phyloP scores from a whole-genome alignment of 2,329 filamentous ascomycete species.

The Aspergillus pseudoglaucus region DNA sequence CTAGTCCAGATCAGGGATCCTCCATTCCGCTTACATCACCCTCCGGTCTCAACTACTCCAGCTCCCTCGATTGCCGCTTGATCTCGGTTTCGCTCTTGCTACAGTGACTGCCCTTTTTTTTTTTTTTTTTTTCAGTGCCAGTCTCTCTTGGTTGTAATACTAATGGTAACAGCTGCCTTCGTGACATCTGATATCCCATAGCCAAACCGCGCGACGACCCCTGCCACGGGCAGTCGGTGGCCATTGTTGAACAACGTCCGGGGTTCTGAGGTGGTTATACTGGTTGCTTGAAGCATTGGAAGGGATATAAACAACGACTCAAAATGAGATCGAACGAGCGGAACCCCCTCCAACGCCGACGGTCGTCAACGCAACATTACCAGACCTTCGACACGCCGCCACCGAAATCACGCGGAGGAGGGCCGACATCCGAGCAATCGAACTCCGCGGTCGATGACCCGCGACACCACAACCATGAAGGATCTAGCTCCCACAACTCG shows the following conservation, averaged over 20 bases:
- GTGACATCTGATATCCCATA: no score
- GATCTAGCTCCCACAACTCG: neutral
- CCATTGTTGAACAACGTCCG: no score
- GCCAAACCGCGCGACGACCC: neutral
- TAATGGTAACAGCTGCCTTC: no score
- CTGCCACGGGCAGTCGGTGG: no score
- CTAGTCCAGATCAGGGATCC: neutral
- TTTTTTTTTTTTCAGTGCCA: no score
- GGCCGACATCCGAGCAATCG: slow-evolving; percentile 38
- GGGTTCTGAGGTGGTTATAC: neutral
- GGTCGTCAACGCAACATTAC: slow-evolving; percentile 41
- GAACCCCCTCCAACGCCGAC: slow-evolving; percentile 29
- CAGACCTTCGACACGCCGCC: slow-evolving; percentile 44
- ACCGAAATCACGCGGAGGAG: slow-evolving; percentile 40
- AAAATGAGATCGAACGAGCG: slow-evolving; percentile 26
- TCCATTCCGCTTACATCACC: slow-evolving; percentile 16
- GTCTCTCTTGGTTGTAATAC: no score
- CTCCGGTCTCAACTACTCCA: slow-evolving; percentile 4
- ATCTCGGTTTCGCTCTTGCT: no score
- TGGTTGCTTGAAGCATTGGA: neutral
- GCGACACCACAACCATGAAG: slow-evolving; percentile 20
- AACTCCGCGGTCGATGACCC: slow-evolving; percentile 31
- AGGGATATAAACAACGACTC: neutral
- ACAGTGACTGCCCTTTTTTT: no score
- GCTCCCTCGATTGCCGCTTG: neutral